A percentile compares a stretch with the other conserved stretches of the same genome.
Evolutionary conservation across 306 rosid genomes (phyloP).

Genomic region (Prinsepia uniflora): DNA sequence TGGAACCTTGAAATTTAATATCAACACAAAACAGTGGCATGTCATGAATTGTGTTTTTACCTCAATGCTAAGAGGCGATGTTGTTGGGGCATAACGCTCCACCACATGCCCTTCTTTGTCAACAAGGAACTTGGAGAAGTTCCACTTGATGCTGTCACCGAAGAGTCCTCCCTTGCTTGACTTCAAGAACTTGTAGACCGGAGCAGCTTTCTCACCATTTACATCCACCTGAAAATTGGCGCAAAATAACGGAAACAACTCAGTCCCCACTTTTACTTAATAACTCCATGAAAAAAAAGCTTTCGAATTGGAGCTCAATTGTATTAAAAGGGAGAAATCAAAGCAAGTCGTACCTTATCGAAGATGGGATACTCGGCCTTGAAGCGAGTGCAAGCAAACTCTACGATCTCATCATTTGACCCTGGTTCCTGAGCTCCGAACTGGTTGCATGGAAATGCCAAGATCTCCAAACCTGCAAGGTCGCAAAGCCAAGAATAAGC

Average conservation of each 20-base stretch:
- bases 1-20: neutral
- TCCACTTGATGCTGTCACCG: conserved; percentile 85
- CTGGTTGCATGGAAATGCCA: conserved; percentile 97
- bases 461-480: conserved; percentile 70
- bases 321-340: neutral
- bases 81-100: conserved; percentile 94
- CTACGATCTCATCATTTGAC: conserved; percentile 67
- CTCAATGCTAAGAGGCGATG: conserved; percentile 93
- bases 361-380: conserved; percentile 92
- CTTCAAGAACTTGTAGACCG: conserved; percentile 75
- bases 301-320: neutral
- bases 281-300: neutral
- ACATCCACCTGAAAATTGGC: conserved; percentile 58
- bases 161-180: conserved; percentile 92
- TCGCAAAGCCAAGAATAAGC: neutral
- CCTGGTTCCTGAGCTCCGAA: conserved; percentile 99
- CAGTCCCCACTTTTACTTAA: neutral
- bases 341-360: conserved; percentile 59
- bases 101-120: conserved; percentile 85
- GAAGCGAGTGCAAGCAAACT: conserved; percentile 89
- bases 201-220: conserved; percentile 69
- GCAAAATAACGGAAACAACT: neutral
- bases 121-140: conserved; percentile 86
- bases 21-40: neutral
- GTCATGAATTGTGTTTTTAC: conserved; percentile 29